Percentiles rank a stretch among this genome's conserved stretches.
These are phyloP conservation scores for Mortierella sp. DNA, from an alignment of 371 early-diverging fungal species.

Conservation along the genomic window DNA sequence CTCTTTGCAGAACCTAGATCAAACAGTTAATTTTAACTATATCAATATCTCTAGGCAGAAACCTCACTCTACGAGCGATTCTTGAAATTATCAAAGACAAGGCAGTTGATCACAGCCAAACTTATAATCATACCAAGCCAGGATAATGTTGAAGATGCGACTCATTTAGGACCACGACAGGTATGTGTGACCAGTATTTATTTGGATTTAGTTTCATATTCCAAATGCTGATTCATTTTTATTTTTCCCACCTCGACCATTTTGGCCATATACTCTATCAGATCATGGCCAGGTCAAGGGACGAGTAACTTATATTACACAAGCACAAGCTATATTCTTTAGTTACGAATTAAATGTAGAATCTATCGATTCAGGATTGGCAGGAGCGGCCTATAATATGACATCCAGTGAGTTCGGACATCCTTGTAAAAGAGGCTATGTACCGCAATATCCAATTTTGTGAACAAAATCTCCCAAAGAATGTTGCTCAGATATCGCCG, in stretches of 20 bases:
- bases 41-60: slow-evolving; percentile 64
- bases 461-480: slow-evolving; percentile 28
- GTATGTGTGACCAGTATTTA: slow-evolving; percentile 11
- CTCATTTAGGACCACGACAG: slow-evolving; percentile 22
- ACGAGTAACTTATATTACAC: slow-evolving; percentile 19
- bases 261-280: slow-evolving; percentile 8
- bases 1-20: too few species aligned
- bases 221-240: background rate
- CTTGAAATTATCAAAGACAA: slow-evolving; percentile 73
- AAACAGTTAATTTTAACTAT: background rate
- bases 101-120: slow-evolving; percentile 71
- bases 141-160: slow-evolving; percentile 15
- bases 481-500: slow-evolving; percentile 19
- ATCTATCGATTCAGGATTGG: too few species aligned
- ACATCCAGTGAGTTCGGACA: background rate
- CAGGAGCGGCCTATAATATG: too few species aligned
- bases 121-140: slow-evolving; percentile 75
- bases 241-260: background rate
- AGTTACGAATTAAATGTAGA: background rate
- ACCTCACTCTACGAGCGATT: slow-evolving; percentile 86
- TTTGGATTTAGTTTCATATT: too few species aligned
- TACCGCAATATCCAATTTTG: slow-evolving; percentile 22
- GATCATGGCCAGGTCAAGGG: slow-evolving; percentile 43
- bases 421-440: too few species aligned
- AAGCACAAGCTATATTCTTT: background rate